Conservation (phyloP, 2,329 filamentous ascomycete species). For the Colletotrichum chlorophyti region DNA sequence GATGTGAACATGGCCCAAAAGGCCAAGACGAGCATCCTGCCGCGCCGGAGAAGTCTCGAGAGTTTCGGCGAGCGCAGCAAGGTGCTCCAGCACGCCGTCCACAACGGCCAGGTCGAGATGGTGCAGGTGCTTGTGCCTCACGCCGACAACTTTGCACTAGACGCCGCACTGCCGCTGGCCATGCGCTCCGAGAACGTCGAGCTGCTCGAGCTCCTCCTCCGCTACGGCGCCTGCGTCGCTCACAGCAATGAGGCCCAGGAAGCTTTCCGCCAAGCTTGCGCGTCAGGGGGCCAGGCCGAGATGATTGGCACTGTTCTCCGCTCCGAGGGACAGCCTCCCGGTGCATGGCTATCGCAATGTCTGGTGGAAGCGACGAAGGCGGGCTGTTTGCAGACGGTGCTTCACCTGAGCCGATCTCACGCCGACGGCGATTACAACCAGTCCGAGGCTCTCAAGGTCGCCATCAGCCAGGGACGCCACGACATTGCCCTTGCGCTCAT, state of each 20-base stretch:
- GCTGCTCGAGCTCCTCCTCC: constrained; percentile 55
- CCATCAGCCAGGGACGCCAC: constrained; percentile 54
- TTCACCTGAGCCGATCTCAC: constrained; percentile 56
- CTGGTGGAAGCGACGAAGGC: constrained; percentile 58
- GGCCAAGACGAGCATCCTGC: constrained; percentile 54
- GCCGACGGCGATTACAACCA: constrained; percentile 61
- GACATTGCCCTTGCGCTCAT: constrained; percentile 63
- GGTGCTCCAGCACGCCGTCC: constrained; percentile 57
- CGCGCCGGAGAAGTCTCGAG: constrained; percentile 57
- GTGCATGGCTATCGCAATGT: constrained; percentile 52
- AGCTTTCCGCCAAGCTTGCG: constrained; percentile 59
- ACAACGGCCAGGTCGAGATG: constrained; percentile 58
- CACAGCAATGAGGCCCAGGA: constrained; percentile 54
- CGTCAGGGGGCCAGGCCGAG: constrained; percentile 50
- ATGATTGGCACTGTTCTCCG: constrained; percentile 56
- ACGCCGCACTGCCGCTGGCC: constrained; percentile 56
- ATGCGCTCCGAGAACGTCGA: constrained; percentile 50
- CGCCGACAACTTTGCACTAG: constrained; percentile 57
- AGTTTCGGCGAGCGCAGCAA: constrained; percentile 55
- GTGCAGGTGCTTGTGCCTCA: constrained; percentile 60
- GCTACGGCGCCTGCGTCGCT: constrained; percentile 51
- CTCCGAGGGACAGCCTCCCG: constrained; percentile 54
- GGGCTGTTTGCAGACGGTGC: constrained; percentile 57
- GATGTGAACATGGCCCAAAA: constrained; percentile 56
- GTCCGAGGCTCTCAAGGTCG: constrained; percentile 58